Conservation (phyloP, 495 filamentous ascomycete species). For the Chaetomidium leptoderma region DNA sequence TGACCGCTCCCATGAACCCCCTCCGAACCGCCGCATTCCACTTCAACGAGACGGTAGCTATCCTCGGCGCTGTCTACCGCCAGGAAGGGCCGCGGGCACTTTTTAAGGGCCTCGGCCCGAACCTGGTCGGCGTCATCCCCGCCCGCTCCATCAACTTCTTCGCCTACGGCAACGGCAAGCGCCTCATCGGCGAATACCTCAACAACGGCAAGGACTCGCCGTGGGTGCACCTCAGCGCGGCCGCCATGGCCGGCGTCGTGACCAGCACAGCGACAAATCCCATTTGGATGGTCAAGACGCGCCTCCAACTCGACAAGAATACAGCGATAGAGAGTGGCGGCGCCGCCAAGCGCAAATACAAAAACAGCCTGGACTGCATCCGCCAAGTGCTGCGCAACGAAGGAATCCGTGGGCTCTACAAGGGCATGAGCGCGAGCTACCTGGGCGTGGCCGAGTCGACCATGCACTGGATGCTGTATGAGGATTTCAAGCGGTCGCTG, state of each 20-base stretch:
- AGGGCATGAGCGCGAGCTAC: constrained; percentile 82
- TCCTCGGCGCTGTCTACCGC: constrained; percentile 69
- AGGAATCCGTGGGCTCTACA: constrained; percentile 73
- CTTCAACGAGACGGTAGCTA: constrained; percentile 74
- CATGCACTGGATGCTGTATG: constrained; percentile 82
- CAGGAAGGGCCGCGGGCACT: constrained; percentile 77
- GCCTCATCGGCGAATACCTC: constrained; percentile 61
- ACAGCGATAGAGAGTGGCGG: constrained; percentile 47
- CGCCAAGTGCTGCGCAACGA: constrained; percentile 71
- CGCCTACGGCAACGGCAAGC: constrained; percentile 83
- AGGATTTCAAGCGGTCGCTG: constrained; percentile 70
- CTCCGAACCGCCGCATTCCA: constrained; percentile 53
- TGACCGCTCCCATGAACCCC: constrained; percentile 40
- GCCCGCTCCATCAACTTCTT: constrained; percentile 86
- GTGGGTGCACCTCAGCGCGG: constrained; percentile 68
- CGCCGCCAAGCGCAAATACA: constrained; percentile 58
- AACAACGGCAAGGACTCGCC: constrained; percentile 63
- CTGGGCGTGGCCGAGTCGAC: constrained; percentile 81
- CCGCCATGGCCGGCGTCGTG: constrained; percentile 67
- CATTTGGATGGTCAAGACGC: constrained; percentile 89
- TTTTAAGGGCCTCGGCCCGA: constrained; percentile 86
- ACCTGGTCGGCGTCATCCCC: constrained; percentile 80
- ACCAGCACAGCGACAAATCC: constrained; percentile 87
- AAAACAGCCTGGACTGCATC: constrained; percentile 77
- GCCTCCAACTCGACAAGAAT: constrained; percentile 79